Conservation (phyloP, 495 filamentous ascomycete genomes). For the Penicillium salamii region DNA sequence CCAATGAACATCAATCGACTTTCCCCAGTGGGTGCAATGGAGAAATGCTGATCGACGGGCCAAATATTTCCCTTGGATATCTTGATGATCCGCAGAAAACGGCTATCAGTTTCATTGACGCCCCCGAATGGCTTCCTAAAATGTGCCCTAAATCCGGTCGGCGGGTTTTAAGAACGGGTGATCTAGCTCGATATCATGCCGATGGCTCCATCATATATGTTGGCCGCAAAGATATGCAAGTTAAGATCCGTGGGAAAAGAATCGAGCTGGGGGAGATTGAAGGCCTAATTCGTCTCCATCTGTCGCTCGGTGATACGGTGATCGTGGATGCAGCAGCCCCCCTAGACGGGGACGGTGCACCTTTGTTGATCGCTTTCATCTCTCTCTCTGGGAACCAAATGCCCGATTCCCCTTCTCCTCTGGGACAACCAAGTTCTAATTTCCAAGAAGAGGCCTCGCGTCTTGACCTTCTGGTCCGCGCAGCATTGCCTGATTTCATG, state of each 20-base stretch:
- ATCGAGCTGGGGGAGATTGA: not conserved
- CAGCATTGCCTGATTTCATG: not conserved
- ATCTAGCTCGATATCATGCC: not conserved
- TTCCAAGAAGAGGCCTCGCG: not conserved
- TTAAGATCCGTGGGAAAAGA: not conserved
- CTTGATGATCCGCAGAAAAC: not conserved
- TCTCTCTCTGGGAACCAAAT: too few species aligned
- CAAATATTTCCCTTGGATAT: not conserved
- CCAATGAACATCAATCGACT: not conserved
- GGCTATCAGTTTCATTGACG: not conserved
- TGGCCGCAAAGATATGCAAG: not conserved
- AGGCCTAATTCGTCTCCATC: not conserved
- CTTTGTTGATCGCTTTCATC: not conserved
- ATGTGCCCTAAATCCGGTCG: not conserved
- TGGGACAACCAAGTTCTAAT: not conserved
- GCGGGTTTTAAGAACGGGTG: not conserved
- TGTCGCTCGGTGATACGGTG: not conserved
- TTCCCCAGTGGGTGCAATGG: not conserved
- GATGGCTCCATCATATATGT: not conserved
- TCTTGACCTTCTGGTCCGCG: not conserved
- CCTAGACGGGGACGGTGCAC: not conserved
- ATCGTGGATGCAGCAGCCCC: not conserved
- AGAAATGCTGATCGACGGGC: not conserved
- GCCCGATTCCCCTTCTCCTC: not conserved
- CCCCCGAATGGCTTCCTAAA: not conserved